A percentile compares a stretch with the other conserved stretches of the same genome.
These are phyloP conservation scores for Xylariaceae sp. DNA, from an alignment of 2,329 filamentous ascomycete genomes.

Conservation along the genomic window DNA sequence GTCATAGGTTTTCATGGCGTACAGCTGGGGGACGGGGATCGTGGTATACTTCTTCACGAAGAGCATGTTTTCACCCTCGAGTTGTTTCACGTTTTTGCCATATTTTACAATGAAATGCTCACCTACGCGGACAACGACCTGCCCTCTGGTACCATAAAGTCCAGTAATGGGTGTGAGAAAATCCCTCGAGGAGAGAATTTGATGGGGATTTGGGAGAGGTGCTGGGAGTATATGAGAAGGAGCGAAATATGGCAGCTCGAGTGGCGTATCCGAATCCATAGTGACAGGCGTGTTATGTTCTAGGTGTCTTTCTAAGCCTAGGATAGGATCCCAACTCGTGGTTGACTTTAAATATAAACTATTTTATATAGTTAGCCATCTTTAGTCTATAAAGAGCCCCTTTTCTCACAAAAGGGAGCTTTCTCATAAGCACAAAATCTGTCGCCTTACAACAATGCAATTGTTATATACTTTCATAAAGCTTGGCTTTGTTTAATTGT, in stretches of 20 bases:
- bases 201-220: neutral
- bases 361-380: too few species aligned
- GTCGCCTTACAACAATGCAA: too few species aligned
- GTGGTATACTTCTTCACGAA: slow-evolving; percentile 9
- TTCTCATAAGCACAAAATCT: too few species aligned
- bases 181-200: neutral
- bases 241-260: slow-evolving; percentile 18
- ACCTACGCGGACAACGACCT: slow-evolving; percentile 1
- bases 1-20: slow-evolving; percentile 13
- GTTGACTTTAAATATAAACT: neutral
- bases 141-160: neutral
- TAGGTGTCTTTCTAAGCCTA: neutral
- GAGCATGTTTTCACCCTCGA: slow-evolving; percentile 24
- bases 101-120: slow-evolving; percentile 17
- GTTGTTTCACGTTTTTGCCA: neutral
- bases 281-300: neutral
- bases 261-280: slow-evolving; percentile 12
- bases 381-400: too few species aligned
- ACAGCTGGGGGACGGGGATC: slow-evolving; percentile 16
- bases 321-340: too few species aligned
- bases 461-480: too few species aligned
- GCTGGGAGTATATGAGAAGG: slow-evolving; percentile 6
- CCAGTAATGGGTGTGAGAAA: neutral
- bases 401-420: too few species aligned
- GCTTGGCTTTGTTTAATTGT: too few species aligned